Evolutionary conservation across 23 red algal genomes (phyloP).

Genomic region (Chondrus crispus): DNA sequence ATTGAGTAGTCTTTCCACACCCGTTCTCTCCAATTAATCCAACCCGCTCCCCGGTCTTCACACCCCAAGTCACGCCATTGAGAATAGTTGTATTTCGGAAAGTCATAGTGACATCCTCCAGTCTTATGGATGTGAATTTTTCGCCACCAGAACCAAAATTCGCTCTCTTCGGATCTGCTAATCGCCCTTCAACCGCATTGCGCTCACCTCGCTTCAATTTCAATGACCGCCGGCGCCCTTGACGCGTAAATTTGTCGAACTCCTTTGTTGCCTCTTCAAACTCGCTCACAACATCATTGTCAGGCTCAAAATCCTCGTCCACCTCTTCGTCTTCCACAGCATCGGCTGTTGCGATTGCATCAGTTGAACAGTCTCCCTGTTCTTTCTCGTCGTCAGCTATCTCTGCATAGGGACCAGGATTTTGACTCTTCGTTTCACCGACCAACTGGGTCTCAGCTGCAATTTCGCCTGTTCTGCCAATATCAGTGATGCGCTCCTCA

Average conservation of each 20-base stretch:
- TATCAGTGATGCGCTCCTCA: too few species aligned
- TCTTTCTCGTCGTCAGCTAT: not conserved
- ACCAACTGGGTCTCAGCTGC: not conserved
- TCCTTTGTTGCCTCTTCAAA: slow-evolving; percentile 64
- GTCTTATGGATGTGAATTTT: slow-evolving; percentile 67
- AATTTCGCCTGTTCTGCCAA: not conserved
- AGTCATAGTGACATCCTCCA: slow-evolving; percentile 66
- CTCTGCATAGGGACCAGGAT: not conserved
- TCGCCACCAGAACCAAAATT: slow-evolving; percentile 56
- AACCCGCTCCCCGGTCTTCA: slow-evolving; percentile 88
- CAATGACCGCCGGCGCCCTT: slow-evolving; percentile 46
- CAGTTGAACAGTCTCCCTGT: not conserved
- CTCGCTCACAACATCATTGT: slow-evolving; percentile 55
- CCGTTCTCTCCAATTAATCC: slow-evolving; percentile 95
- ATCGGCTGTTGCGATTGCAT: not conserved
- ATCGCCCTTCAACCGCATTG: slow-evolving; percentile 25
- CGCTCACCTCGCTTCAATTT: not conserved
- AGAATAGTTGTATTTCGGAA: slow-evolving; percentile 79
- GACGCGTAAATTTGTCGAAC: slow-evolving; percentile 64
- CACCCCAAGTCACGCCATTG: slow-evolving; percentile 74
- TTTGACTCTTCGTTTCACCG: not conserved
- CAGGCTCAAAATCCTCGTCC: slow-evolving; percentile 56
- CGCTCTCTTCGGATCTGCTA: slow-evolving; percentile 37
- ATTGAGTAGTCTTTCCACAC: slow-evolving; percentile 84
- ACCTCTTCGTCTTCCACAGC: slow-evolving; percentile 9